Base-by-base conservation (phyloP, 495 filamentous ascomycete genomes). In the Glarea lozoyensis region DNA sequence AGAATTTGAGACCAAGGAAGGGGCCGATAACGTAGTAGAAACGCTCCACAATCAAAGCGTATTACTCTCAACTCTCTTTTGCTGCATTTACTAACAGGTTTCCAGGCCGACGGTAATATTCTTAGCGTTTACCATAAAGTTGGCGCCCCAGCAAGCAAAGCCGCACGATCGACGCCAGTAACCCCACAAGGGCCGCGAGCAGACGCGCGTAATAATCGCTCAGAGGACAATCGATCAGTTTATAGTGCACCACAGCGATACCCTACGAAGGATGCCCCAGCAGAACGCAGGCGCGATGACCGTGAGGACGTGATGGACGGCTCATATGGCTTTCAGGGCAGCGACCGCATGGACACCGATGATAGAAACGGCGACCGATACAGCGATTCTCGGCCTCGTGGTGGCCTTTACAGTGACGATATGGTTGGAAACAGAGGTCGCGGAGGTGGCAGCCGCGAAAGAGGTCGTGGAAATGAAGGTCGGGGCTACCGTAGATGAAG, bases 1-100 rank as follows among this genome's bases (percentile, higher is more conserved):
- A 43, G 69, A 81, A 2, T 94, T 94, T 57, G 75, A 77, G 40
- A 81, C 81, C 36, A 86, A 78, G 54, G 76, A 78, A 38, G 79
- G 76, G 16, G 92, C 87, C 0, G 85, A 95, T 48, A 79, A 71
- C 29, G 82, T 86, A 4, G 81, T 98, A 46, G 72, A 75, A 31
- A 86, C 77, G 10, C 95, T 94, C 60, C 82, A 98, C 61, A 83
- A 86, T 52, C 81, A 93, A 58, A 85, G 76, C 59, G 90, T 94
- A 62, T 54, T 71, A 50, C 40, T 16, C n/a, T 23, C 13, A 12
- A 37, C 6, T 37, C n/a, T 31, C 37, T 6, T 11, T 43, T 3
- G n/a, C n/a, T n/a, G n/a, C n/a, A n/a, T n/a, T n/a, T n/a, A n/a
- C n/a, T n/a, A n/a, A n/a, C n/a, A n/a, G n/a, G n/a, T n/a, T n/a